Conservation (phyloP, 352 stramenopile genomes). For the Globisporangium yorkense region DNA sequence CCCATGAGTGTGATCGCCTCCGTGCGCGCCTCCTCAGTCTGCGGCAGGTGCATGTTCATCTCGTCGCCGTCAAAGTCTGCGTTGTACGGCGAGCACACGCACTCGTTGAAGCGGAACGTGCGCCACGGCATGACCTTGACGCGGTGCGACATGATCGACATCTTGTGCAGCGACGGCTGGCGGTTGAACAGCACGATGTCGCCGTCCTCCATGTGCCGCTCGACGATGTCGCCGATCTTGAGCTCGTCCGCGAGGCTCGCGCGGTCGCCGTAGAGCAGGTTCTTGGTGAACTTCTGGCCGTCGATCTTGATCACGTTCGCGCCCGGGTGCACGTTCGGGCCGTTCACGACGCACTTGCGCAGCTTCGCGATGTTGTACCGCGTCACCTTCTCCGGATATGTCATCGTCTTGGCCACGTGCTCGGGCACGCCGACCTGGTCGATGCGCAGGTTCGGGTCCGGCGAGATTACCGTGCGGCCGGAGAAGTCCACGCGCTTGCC, state of each 20-base stretch:
- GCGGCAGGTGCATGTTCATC: conserved; percentile 99
- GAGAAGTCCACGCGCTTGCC: conserved; percentile 99
- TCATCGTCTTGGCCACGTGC: conserved; percentile 97
- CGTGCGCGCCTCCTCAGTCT: conserved; percentile 97
- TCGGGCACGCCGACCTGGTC: conserved; percentile 93
- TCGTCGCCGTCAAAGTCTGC: conserved; percentile 99
- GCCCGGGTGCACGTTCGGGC: conserved; percentile 94
- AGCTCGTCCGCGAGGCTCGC: conserved; percentile 92
- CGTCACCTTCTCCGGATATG: conserved; percentile 96
- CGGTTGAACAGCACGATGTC: conserved; percentile 99
- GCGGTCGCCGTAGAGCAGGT: conserved; percentile 93
- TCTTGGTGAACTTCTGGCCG: conserved; percentile 84
- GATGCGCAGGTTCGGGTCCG: conserved; percentile 97
- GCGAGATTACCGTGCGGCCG: conserved; percentile 98
- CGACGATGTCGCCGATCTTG: conserved; percentile 97
- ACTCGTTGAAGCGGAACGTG: conserved; percentile 99
- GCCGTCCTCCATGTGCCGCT: conserved; percentile 98
- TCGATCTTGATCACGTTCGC: conserved; percentile 92
- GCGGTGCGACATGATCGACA: conserved; percentile 97
- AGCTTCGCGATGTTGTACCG: conserved; percentile 98
- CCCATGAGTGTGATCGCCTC: conserved; percentile 97
- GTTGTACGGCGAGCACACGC: conserved; percentile 99
- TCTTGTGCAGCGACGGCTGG: conserved; percentile 99
- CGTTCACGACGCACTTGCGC: conserved; percentile 93
- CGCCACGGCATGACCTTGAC: conserved; percentile 95